phyloP scores from a whole-genome alignment of 164 flowering plant species.

The Aristolochia californica region DNA sequence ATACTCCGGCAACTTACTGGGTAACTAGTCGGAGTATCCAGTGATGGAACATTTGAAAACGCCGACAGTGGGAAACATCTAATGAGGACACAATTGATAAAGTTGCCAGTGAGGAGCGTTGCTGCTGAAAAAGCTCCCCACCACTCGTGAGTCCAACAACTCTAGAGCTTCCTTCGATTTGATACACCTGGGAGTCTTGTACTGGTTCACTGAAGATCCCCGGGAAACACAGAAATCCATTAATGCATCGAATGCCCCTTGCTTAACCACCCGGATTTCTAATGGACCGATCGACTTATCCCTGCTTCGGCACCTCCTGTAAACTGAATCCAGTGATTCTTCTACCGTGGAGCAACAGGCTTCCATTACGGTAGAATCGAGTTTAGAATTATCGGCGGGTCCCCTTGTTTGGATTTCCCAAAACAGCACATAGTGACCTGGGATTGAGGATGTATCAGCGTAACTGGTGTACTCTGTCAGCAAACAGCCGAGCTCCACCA shows the following conservation, averaged over 20 bases:
- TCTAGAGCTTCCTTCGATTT: slow-evolving; percentile 35
- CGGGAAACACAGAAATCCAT: slow-evolving; percentile 52
- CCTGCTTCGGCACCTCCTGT: slow-evolving; percentile 41
- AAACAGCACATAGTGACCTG: slow-evolving; percentile 56
- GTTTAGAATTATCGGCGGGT: slow-evolving; percentile 7
- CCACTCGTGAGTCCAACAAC: slow-evolving; percentile 39
- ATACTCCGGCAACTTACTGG: too few relatives aligned
- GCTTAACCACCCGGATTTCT: slow-evolving; percentile 49
- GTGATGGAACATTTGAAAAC: too few relatives aligned
- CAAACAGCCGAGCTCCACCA: slow-evolving; percentile 33
- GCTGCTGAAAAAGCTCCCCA: slow-evolving; percentile 20
- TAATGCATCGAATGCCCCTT: slow-evolving; percentile 52
- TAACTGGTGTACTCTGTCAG: slow-evolving; percentile 54
- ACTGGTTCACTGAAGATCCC: slow-evolving; percentile 71
- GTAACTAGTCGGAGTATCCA: too few relatives aligned
- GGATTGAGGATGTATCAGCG: slow-evolving; percentile 49
- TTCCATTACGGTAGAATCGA: slow-evolving; percentile 29
- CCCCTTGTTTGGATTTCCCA: slow-evolving; percentile 41
- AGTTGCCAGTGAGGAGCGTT: slow-evolving; percentile 19
- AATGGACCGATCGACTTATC: slow-evolving; percentile 65
- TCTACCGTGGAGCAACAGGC: slow-evolving; percentile 46
- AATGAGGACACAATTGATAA: too few relatives aligned
- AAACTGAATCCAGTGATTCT: slow-evolving; percentile 59
- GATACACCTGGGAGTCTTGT: slow-evolving; percentile 68
- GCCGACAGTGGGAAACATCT: too few relatives aligned